phyloP scores from a whole-genome alignment of 176 grass and related monocot species.

The Musa beccarii region DNA sequence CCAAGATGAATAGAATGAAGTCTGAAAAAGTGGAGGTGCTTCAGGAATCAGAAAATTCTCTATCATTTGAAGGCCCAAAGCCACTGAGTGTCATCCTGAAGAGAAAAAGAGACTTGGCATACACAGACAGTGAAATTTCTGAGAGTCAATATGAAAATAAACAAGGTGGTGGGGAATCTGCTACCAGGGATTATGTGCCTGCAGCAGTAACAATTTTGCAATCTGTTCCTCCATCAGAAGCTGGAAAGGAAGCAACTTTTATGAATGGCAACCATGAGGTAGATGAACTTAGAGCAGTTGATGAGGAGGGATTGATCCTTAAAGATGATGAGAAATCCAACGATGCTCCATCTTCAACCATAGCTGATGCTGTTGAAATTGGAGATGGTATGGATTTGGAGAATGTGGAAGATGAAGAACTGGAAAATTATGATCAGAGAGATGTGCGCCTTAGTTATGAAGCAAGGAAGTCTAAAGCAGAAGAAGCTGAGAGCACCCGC shows the following conservation, averaged over 20 bases:
- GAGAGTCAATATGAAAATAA: slow-evolving; percentile 5
- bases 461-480: slow-evolving; percentile 33
- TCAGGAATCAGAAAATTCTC: background rate
- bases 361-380: slow-evolving; percentile 32
- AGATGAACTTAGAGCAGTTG: no score
- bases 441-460: slow-evolving; percentile 45
- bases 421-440: slow-evolving; percentile 43
- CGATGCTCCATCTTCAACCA: slow-evolving; percentile 26
- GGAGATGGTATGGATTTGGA: slow-evolving; percentile 38
- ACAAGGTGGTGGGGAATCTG: slow-evolving; percentile 24
- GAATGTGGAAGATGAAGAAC: slow-evolving; percentile 32
- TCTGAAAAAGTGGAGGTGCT: slow-evolving; percentile 32
- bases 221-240: slow-evolving; percentile 24
- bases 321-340: slow-evolving; percentile 10
- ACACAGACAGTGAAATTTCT: slow-evolving; percentile 23
- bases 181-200: background rate
- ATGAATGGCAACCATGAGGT: slow-evolving; percentile 30
- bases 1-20: slow-evolving; percentile 22
- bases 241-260: slow-evolving; percentile 25
- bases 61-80: slow-evolving; percentile 12
- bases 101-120: slow-evolving; percentile 53
- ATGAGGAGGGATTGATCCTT: slow-evolving; percentile 31
- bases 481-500: slow-evolving; percentile 53
- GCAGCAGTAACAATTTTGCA: slow-evolving; percentile 7
- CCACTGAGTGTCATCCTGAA: slow-evolving; percentile 74